Evolutionary conservation across 2,329 filamentous ascomycete species (phyloP).

Genomic region (Clonostachys sp.): DNA sequence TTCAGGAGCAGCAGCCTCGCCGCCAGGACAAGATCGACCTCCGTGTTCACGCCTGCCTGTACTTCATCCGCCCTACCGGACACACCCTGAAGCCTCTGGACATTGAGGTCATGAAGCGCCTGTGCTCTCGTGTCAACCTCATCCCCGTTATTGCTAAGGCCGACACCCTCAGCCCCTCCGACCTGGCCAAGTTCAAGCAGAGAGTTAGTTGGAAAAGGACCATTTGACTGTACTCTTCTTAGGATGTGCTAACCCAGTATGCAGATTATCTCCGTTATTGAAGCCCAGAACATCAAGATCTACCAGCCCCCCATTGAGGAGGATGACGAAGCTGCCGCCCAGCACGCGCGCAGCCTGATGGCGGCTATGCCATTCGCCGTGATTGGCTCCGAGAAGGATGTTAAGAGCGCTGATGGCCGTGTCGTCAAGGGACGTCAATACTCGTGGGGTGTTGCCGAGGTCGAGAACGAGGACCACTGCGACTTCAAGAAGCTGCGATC

Average conservation of each 20-base stretch:
- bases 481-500: constrained; percentile 99
- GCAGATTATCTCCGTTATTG: constrained; percentile 90
- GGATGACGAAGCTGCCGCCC: constrained; percentile 92
- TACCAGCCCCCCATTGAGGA: constrained; percentile 98
- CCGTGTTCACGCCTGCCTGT: constrained; percentile 95
- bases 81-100: constrained; percentile 98
- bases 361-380: constrained; percentile 98
- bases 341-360: constrained; percentile 92
- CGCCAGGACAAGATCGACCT: constrained; percentile 99
- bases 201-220: constrained; percentile 56
- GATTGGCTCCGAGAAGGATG: constrained; percentile 98
- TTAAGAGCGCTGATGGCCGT: constrained; percentile 91
- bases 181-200: constrained; percentile 91
- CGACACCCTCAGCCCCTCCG: constrained; percentile 89
- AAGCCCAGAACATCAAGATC: constrained; percentile 99
- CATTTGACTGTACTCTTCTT: neutral
- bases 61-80: constrained; percentile 98
- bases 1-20: constrained; percentile 98
- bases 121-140: constrained; percentile 96
- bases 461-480: constrained; percentile 99
- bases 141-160: constrained; percentile 99
- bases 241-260: constrained; percentile 15
- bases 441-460: constrained; percentile 98
- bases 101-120: constrained; percentile 99
- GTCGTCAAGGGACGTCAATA: constrained; percentile 99